These are phyloP conservation scores for Bisporella sp. DNA, from an alignment of 2,329 filamentous ascomycete species.

Conservation along the genomic window DNA sequence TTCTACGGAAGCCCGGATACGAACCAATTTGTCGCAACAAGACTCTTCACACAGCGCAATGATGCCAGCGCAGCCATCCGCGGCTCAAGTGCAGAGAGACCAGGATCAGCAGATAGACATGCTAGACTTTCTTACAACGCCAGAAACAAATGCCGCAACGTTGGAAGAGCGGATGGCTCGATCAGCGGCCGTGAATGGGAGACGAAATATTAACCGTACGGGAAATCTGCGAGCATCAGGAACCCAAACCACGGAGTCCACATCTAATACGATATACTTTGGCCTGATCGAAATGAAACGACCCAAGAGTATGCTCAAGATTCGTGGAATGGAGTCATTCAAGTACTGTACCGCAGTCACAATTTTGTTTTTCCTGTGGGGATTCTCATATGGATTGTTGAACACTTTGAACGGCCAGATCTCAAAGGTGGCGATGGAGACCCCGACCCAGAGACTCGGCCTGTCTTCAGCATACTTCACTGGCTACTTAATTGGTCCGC, in stretches of 20 bases:
- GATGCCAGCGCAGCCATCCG: conserved; percentile 7
- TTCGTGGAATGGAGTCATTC: conserved; percentile 56
- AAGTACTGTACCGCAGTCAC: conserved; percentile 71
- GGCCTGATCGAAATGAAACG: conserved; percentile 67
- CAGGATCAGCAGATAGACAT: conserved; percentile 17
- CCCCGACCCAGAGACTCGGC: conserved; percentile 54
- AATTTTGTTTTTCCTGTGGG: conserved; percentile 82
- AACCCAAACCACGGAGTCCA: conserved; percentile 8
- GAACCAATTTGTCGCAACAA: not conserved
- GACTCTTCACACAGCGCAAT: not conserved
- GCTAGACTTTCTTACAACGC: conserved; percentile 23
- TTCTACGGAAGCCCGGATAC: conserved; percentile 8
- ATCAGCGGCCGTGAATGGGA: not conserved
- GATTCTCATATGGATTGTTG: conserved; percentile 80
- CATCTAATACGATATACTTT: conserved; percentile 51
- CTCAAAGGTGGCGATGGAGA: conserved; percentile 50
- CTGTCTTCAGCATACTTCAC: conserved; percentile 67
- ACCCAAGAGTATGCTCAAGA: conserved; percentile 64
- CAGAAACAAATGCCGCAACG: conserved; percentile 7
- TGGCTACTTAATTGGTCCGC: conserved; percentile 62
- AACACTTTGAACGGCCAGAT: conserved; percentile 73
- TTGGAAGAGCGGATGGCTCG: conserved; percentile 1
- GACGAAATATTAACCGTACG: not conserved
- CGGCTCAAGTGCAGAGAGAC: conserved; percentile 7
- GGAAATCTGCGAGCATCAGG: not conserved